Base-by-base conservation (phyloP, 805 yeast species). In the Jamesozyma jinghongensis region DNA sequence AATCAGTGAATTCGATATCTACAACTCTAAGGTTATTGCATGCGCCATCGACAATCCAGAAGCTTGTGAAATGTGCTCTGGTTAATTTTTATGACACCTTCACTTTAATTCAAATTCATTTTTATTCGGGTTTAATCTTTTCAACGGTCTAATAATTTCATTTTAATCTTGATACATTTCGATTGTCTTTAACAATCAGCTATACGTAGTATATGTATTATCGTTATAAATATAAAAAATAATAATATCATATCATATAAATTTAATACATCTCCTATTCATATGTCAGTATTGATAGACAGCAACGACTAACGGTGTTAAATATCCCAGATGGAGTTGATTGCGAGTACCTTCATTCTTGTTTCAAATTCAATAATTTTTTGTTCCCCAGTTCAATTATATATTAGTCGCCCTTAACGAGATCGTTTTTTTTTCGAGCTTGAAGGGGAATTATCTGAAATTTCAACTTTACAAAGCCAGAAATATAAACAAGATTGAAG, bases 11-110 rank as follows among this genome's bases (percentile, higher is more conserved):
- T 77, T 70, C 44, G 95, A 90, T 62, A 90, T 90, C 53, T 92
- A 70, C 74, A 85, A 90, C 65, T 82, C 94, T 19, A 81, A 88
- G 66, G 97, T 84, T 27, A 79, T 90, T 67, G 96, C 96, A 28
- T 90, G 98, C 72, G 94, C 97, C 42, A 87, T 92, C 63, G 80
- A 84, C 63, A 90, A 92, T 70, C 97, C 97, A 44, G 97, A 85
- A 69, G 78, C 97, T 38, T 90, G 98, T 69, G 90, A 90, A 60
- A 92, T 92, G 97, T 92, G 98, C 72, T 90, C 97, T 45, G 97
- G 97, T 70, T 92, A 68, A 65, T 42, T 32, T 8, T 8, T n/a
- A n/a, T n/a, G n/a, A n/a, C n/a, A 10, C 17, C 26, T 26, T 28
- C 19, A 22, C 12, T 22, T 14, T 13, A 36, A 19, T 13, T n/a